Conservation (phyloP, 2,329 filamentous ascomycete genomes). For the Apiospora malaysiana region DNA sequence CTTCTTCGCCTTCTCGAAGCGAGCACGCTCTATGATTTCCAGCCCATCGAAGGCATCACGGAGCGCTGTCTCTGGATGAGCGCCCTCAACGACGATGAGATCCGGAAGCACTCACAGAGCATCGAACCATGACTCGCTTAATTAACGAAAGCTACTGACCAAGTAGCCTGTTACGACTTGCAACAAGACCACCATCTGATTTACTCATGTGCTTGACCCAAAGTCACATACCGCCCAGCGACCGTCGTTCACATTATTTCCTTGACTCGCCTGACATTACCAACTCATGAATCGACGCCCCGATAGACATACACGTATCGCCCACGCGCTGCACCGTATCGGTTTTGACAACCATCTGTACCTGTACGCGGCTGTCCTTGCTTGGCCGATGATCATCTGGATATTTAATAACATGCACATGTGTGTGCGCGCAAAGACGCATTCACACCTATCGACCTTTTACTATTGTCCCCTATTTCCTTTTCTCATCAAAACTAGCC, state of each 20-base stretch:
- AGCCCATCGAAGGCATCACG: conserved; percentile 76
- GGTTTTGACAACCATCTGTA: background rate
- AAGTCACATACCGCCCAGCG: background rate
- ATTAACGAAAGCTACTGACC: background rate
- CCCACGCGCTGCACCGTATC: background rate
- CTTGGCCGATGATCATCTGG: background rate
- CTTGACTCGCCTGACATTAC: background rate
- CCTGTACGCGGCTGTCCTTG: conserved; percentile 4
- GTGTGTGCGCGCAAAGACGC: background rate
- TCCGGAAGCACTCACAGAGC: conserved; percentile 59
- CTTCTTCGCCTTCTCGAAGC: conserved; percentile 79
- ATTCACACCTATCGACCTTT: background rate
- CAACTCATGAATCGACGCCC: conserved; percentile 1
- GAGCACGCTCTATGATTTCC: conserved; percentile 75
- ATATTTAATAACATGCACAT: background rate
- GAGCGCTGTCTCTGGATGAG: conserved; percentile 88
- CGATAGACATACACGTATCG: conserved; percentile 18
- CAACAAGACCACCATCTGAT: background rate
- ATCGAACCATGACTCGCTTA: conserved; percentile 44
- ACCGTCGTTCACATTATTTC: background rate
- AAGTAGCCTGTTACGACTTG: background rate
- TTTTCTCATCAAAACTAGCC: background rate
- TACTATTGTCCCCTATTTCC: background rate
- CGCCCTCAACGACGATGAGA: conserved; percentile 77
- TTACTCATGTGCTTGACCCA: background rate